Evolutionary conservation across 2,329 filamentous ascomycete genomes (phyloP), one percentile per base, ranked within the genome.

Genomic region (Didymellaceae sp.): DNA sequence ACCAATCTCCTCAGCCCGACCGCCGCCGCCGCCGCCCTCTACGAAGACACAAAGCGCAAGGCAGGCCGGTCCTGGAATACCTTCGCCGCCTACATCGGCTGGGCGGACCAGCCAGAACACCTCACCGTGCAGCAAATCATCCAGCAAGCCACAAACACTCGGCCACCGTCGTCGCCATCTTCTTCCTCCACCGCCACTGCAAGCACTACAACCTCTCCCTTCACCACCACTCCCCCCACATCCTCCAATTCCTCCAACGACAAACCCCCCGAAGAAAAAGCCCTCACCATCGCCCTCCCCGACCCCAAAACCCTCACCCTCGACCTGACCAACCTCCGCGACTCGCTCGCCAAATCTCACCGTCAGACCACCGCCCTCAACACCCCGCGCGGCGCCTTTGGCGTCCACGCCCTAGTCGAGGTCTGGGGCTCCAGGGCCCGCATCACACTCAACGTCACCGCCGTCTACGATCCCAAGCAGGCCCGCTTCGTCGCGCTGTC

Each of bases 401-500:
- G 75, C 0, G 72, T 81, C 10, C 63, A 68, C 1, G 79, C 78
- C 4, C 46, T 80, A 25, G 66, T 82, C 1, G 77, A 80, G 48
- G 59, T 81, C 3, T 63, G 71, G n/a, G 78, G 78, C 6, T 59
- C 66, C 7, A 70, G 65, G 34, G 77, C 74, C 0, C 68, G 66
- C 32, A 58, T 76, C 47, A 73, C 75, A 5, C 54, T 80, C n/a
- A 77, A 79, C 47, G 75, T 81, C 2, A 52, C 61, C 7, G 75
- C 70, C 5, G 70, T 66, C 5, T 82, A 80, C 54, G 77, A 81
- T 48, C 77, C 78, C 1, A 73, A 73, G 37, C 49, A 62, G 18
- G 67, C 61, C 8, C 71, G 72, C 31, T 79, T 71, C 45, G 64
- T 76, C 42, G 16, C 51, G 72, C 2, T 70, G 2, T 6, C 62